Conservation (phyloP, 1,284 basidiomycete genomes). For the Inonotus hispidus region DNA sequence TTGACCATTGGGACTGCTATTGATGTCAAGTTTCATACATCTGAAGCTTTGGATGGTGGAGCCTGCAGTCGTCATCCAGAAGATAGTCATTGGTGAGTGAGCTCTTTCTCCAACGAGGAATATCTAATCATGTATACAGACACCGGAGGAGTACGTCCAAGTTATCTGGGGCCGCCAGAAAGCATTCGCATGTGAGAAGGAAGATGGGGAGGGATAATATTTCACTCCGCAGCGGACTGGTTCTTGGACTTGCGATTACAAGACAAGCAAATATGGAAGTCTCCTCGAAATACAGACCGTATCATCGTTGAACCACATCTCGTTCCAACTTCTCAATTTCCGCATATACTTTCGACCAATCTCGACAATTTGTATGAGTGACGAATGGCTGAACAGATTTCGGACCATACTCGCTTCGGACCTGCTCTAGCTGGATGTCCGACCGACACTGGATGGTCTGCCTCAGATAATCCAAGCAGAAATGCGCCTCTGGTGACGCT, state of each 20-base stretch:
- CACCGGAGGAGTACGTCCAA: conserved; percentile 47
- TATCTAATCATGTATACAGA: background rate
- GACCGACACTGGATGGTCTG: conserved; percentile 18
- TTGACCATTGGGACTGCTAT: background rate
- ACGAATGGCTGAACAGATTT: conserved; percentile 19
- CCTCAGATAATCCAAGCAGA: conserved; percentile 16
- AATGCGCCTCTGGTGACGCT: conserved; percentile 11
- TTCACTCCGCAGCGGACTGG: background rate
- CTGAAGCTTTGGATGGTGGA: conserved; percentile 54
- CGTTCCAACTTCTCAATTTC: conserved; percentile 7
- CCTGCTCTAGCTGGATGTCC: conserved; percentile 17
- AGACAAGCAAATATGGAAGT: background rate
- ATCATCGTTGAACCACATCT: background rate
- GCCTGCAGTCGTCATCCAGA: conserved; percentile 55
- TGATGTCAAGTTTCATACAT: too few relatives aligned
- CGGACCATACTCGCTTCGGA: conserved; percentile 17
- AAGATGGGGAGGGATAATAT: background rate
- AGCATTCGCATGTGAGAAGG: conserved; percentile 31
- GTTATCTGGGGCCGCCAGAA: conserved; percentile 62
- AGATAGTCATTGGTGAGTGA: conserved; percentile 43
- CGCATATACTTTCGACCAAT: conserved; percentile 17
- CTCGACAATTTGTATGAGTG: conserved; percentile 17
- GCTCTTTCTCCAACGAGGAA: background rate
- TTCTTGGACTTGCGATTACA: background rate
- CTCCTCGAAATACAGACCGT: background rate